Evolutionary conservation across 2,329 filamentous ascomycete species (phyloP).

Genomic region (Pyrenochaeta sp.): DNA sequence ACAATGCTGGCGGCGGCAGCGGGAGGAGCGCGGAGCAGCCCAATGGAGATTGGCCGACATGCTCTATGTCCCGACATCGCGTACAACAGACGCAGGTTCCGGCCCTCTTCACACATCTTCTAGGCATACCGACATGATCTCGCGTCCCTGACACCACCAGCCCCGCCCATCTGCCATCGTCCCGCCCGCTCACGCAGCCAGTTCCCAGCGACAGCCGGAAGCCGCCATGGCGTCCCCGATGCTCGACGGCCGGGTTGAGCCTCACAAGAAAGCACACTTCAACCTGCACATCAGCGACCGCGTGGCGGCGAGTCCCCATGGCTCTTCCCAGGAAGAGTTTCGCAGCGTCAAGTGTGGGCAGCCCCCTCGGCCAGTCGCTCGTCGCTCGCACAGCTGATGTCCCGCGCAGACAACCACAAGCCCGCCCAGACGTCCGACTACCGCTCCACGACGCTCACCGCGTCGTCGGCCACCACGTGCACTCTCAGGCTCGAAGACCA

Average conservation of each 20-base stretch:
- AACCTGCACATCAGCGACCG: conserved; percentile 46
- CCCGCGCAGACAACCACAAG: conserved; percentile 54
- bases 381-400: conserved; percentile 17
- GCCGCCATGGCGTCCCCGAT: conserved; percentile 46
- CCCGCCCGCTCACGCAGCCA: no score
- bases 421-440: conserved; percentile 43
- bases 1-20: conserved; percentile 1
- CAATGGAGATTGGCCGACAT: not conserved
- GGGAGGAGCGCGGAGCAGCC: not conserved
- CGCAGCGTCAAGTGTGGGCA: conserved; percentile 46
- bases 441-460: conserved; percentile 36
- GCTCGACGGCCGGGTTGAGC: conserved; percentile 46
- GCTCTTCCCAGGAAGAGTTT: conserved; percentile 22
- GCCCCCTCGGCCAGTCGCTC: conserved; percentile 2
- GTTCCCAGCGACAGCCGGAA: not conserved
- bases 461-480: conserved; percentile 32
- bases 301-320: conserved; percentile 35
- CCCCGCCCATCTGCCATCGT: not conserved
- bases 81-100: no score
- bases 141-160: no score
- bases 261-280: conserved; percentile 49
- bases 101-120: no score
- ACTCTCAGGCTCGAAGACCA: conserved; percentile 40
- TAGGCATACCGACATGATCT: no score
- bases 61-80: not conserved